A percentile compares a stretch with the other conserved stretches of the same genome.
phyloP scores from a whole-genome alignment of 1,284 basidiomycete species.

The Boletus hoseneyae region DNA sequence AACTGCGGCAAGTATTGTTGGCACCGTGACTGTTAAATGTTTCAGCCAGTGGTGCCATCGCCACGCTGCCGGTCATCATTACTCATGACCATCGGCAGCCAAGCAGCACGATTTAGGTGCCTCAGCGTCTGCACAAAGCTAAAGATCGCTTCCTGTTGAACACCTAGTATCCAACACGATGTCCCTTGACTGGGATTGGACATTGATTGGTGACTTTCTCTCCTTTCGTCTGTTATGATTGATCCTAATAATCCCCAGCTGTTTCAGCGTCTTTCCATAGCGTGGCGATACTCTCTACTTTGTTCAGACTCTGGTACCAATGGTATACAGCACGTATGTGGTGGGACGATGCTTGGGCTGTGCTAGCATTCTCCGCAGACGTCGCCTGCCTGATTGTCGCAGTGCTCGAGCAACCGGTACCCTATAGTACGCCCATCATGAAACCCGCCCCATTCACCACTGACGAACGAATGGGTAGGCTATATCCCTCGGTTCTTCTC shows the following conservation, averaged over 20 bases:
- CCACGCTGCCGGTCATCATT: no score
- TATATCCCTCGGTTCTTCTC: constrained; percentile 9
- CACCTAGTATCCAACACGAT: constrained; percentile 3
- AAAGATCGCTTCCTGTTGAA: not conserved
- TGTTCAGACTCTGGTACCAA: constrained; percentile 26
- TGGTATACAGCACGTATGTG: constrained; percentile 23
- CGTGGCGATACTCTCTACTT: constrained; percentile 22
- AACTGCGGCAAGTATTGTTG: no score
- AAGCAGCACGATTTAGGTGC: no score
- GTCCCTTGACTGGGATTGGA: constrained; percentile 13
- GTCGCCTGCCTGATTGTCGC: constrained; percentile 7
- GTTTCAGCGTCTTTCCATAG: constrained; percentile 20
- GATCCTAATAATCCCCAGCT: constrained; percentile 7
- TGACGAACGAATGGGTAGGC: constrained; percentile 6
- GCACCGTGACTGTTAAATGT: no score
- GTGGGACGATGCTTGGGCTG: constrained; percentile 30
- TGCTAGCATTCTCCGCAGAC: constrained; percentile 20
- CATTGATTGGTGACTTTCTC: constrained; percentile 11
- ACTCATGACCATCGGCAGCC: not conserved
- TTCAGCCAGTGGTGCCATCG: no score
- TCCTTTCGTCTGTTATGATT: not conserved
- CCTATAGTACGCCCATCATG: not conserved
- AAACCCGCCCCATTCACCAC: not conserved
- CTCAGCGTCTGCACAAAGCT: not conserved
- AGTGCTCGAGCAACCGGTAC: constrained; percentile 12